Evolutionary conservation across 306 rosid species (phyloP).

Genomic region (Parietaria judaica): DNA sequence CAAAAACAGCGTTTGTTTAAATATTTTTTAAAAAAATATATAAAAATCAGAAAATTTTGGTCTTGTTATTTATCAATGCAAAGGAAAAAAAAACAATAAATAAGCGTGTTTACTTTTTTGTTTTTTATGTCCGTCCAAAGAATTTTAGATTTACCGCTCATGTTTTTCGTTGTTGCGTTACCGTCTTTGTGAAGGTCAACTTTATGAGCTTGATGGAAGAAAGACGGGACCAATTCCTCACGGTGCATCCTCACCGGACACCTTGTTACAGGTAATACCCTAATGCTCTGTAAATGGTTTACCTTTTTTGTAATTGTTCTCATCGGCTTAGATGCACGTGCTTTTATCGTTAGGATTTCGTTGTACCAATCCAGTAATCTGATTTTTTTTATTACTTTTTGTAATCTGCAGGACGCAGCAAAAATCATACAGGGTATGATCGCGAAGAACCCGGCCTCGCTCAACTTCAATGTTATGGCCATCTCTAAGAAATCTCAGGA

Average conservation of each 20-base stretch:
- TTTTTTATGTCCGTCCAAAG: not conserved
- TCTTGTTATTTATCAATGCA: no score
- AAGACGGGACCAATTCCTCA: conserved; percentile 68
- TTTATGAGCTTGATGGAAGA: conserved; percentile 92
- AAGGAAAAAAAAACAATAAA: no score
- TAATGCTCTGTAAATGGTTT: not conserved
- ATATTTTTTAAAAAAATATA: no score
- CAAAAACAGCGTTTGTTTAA: no score
- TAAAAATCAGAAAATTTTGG: no score
- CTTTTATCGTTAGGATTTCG: no score
- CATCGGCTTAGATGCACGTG: no score
- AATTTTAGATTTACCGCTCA: no score
- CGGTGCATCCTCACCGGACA: conserved; percentile 59
- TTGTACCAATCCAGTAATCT: no score
- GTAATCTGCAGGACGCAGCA: conserved; percentile 63
- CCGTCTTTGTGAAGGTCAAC: conserved; percentile 37
- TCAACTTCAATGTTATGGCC: conserved; percentile 69
- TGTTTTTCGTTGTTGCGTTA: conserved; percentile 3
- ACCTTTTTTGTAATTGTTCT: no score
- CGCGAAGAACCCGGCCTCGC: conserved; percentile 62
- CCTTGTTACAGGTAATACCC: conserved; percentile 49
- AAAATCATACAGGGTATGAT: conserved; percentile 55
- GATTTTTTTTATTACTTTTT: not conserved
- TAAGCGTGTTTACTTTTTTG: no score
- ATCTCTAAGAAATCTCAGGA: conserved; percentile 44